These are phyloP conservation scores for Penicillium cinerascens DNA, from an alignment of 495 filamentous ascomycete species.

Conservation along the genomic window DNA sequence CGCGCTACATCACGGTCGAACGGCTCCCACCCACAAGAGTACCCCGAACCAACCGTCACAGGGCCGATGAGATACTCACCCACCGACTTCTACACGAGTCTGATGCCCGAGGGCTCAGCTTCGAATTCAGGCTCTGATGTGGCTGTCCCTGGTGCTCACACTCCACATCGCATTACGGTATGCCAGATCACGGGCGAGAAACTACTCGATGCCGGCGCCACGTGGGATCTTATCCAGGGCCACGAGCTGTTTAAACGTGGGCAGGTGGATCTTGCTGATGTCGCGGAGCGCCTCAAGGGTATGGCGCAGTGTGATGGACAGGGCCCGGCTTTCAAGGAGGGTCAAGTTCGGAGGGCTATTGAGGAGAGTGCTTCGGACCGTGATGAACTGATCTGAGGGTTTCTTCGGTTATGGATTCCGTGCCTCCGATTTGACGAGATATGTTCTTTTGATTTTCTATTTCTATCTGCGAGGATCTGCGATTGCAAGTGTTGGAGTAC, in stretches of 20 bases:
- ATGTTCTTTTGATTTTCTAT: background rate
- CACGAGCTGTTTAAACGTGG: conserved; percentile 79
- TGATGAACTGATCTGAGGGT: conserved; percentile 64
- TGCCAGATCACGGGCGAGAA: conserved; percentile 65
- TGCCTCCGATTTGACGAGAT: conserved; percentile 5
- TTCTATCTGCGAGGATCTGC: background rate
- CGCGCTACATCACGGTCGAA: conserved; percentile 60
- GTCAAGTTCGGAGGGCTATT: conserved; percentile 68
- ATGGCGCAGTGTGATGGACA: conserved; percentile 84
- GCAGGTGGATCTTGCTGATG: conserved; percentile 76
- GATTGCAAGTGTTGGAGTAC: conserved; percentile 11
- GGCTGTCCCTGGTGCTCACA: background rate
- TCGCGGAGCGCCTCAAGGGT: conserved; percentile 70
- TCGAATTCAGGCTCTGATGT: conserved; percentile 8
- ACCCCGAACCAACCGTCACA: conserved; percentile 36
- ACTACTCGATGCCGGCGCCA: conserved; percentile 72
- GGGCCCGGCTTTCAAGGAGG: conserved; percentile 85
- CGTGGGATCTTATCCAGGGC: conserved; percentile 87
- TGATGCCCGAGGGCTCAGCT: conserved; percentile 30
- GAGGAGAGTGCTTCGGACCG: conserved; percentile 70
- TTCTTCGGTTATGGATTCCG: conserved; percentile 2
- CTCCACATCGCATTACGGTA: conserved; percentile 64
- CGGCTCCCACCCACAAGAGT: conserved; percentile 22
- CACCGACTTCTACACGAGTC: conserved; percentile 55
- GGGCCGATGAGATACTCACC: conserved; percentile 74